Evolutionary conservation across 2,329 filamentous ascomycete species (phyloP), one percentile per base, ranked within the genome.

Genomic region (Phialemoniopsis sp.): DNA sequence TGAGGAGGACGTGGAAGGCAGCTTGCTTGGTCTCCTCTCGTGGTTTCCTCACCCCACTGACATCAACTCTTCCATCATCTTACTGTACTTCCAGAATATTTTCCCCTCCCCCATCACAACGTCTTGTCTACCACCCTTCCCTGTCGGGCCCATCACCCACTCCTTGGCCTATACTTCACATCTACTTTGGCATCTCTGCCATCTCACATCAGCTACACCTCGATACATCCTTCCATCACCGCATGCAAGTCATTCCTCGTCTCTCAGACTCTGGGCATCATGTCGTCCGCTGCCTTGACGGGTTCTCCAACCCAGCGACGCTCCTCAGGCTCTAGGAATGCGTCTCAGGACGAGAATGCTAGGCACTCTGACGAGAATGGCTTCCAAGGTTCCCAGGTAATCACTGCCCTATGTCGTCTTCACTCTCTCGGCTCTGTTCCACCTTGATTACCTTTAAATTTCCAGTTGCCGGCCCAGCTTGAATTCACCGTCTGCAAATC

Each of bases 271-370:
- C 36, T 19, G 39, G 39, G 46, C 51, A 56, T 44, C 42, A 72
- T 72, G 68, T 67, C 67, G 52, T 53, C 56, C 43, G 53, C 49
- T 44, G 51, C 52, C 31, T 60, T 63, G 18, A 62, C 62, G 17
- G 68, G 64, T 34, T 72, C 70, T 37, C 67, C 68, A 14, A 56
- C 51, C 37, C 52, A 63, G 39, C 62, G 61, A 43, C 66, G 60
- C 19, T 43, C 55, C 19, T 52, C 53, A 9, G 48, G 52, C 14
- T 48, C 56, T 46, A 63, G 59, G 50, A 59, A 50, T 32, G 43
- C 46, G 29, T 47, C 51, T 7, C 54, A 56, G 42, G 58, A 65
- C 42, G 63, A 67, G 45, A 66, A 66, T 37, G 37, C 53, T 34
- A 62, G 54, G 46, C 47, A 56, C 36, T 57, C 61, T 32, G 64